phyloP scores from a whole-genome alignment of 495 filamentous ascomycete species.

The Cryomyces antarcticus region DNA sequence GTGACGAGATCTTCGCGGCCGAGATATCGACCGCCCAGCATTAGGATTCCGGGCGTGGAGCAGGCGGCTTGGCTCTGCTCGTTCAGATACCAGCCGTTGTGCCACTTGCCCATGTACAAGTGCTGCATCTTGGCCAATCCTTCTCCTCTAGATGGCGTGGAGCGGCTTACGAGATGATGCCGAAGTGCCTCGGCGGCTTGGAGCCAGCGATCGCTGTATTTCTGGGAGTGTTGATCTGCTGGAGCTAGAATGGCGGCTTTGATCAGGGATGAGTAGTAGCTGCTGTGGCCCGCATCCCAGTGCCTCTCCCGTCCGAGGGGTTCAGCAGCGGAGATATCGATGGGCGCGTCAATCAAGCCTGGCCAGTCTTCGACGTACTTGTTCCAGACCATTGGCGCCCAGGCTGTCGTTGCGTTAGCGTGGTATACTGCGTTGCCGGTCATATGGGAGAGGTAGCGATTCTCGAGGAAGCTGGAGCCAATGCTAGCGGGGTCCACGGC shows the following conservation, averaged over 20 bases:
- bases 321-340: conserved; percentile 12
- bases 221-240: conserved; percentile 4
- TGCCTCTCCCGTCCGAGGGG: conserved; percentile 6
- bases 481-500: conserved; percentile 10
- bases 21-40: conserved; percentile 9
- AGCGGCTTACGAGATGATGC: conserved; percentile 7
- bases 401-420: conserved; percentile 11
- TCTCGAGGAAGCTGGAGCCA: conserved; percentile 14
- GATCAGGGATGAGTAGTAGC: conserved; percentile 15
- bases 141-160: conserved; percentile 4
- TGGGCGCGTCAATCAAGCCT: conserved; percentile 11
- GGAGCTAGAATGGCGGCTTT: conserved; percentile 13
- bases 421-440: conserved; percentile 10
- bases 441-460: conserved; percentile 10
- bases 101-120: conserved; percentile 10
- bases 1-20: conserved; percentile 4
- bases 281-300: conserved; percentile 7
- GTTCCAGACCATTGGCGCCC: conserved; percentile 16
- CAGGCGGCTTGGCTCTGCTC: conserved; percentile 11
- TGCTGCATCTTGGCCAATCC: conserved; percentile 8
- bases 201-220: conserved; percentile 8
- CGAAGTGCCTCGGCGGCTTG: conserved; percentile 10
- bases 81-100: conserved; percentile 8
- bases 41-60: conserved; percentile 12
- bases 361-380: conserved; percentile 5